Conservation (phyloP, 495 filamentous ascomycete genomes). For the Neurospora africana region DNA sequence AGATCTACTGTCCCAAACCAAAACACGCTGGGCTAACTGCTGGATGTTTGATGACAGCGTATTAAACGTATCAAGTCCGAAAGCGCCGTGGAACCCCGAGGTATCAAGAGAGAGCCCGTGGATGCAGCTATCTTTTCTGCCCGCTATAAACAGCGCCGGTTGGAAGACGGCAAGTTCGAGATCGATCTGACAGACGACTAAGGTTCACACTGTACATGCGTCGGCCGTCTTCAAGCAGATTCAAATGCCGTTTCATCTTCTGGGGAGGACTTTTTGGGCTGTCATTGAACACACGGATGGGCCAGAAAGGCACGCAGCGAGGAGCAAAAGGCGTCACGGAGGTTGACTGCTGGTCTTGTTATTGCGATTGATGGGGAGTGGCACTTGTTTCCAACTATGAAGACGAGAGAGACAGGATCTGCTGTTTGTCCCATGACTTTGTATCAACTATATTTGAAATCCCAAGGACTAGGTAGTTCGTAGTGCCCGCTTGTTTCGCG, state of each 20-base stretch:
- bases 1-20: background rate
- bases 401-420: background rate
- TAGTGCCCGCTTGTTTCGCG: background rate
- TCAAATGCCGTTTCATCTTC: background rate
- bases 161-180: background rate
- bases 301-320: background rate
- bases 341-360: background rate
- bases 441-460: background rate
- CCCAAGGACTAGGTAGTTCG: background rate
- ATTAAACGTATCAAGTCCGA: background rate
- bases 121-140: background rate
- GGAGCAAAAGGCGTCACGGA: background rate
- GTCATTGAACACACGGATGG: background rate
- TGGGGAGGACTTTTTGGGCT: background rate
- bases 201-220: background rate
- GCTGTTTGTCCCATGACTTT: background rate
- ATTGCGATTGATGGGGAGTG: background rate
- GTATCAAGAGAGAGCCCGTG: background rate
- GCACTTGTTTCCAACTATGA: background rate
- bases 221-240: background rate
- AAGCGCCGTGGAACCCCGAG: background rate
- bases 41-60: background rate
- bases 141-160: conserved; percentile 3
- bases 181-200: conserved; percentile 5
- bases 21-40: background rate